These are phyloP conservation scores for Clitopilus passeckerianus DNA, from an alignment of 768 basidiomycete genomes.

Conservation along the genomic window DNA sequence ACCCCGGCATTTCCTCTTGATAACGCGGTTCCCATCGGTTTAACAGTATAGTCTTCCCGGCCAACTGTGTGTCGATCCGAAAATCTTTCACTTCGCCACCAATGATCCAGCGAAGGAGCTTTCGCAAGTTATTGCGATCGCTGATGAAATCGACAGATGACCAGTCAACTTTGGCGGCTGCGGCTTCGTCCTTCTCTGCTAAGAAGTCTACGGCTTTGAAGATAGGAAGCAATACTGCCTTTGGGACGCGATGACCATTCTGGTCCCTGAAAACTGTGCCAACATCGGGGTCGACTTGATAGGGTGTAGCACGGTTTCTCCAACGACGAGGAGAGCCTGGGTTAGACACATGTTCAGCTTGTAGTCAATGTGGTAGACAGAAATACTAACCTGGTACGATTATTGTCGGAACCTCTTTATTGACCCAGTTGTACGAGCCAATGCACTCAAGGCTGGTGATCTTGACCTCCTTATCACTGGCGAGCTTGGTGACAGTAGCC, in stretches of 20 bases:
- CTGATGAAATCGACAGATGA: constrained; percentile 44
- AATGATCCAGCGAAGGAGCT: constrained; percentile 54
- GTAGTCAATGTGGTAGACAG: neutral
- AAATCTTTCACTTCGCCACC: constrained; percentile 41
- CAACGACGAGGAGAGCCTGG: constrained; percentile 48
- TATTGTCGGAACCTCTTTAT: constrained; percentile 39
- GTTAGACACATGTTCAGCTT: neutral
- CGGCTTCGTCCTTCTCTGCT: constrained; percentile 21
- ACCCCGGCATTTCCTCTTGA: constrained; percentile 29
- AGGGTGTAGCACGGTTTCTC: constrained; percentile 43
- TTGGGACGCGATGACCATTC: constrained; percentile 42
- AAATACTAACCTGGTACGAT: constrained; percentile 41
- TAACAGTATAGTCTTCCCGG: constrained; percentile 56
- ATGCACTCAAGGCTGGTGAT: constrained; percentile 32
- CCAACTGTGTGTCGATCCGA: constrained; percentile 65
- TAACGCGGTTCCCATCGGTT: constrained; percentile 49
- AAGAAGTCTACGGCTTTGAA: constrained; percentile 51
- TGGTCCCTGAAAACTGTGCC: constrained; percentile 51
- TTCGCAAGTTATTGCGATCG: constrained; percentile 63
- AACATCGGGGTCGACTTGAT: constrained; percentile 47
- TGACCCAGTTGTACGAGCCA: constrained; percentile 53
- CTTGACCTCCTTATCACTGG: constrained; percentile 22
- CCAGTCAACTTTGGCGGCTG: constrained; percentile 31
- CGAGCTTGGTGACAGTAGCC: constrained; percentile 10
- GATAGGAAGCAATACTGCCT: constrained; percentile 43